phyloP scores from a whole-genome alignment of 73 alveolate genomes.

The Paramecium sonneborni region DNA sequence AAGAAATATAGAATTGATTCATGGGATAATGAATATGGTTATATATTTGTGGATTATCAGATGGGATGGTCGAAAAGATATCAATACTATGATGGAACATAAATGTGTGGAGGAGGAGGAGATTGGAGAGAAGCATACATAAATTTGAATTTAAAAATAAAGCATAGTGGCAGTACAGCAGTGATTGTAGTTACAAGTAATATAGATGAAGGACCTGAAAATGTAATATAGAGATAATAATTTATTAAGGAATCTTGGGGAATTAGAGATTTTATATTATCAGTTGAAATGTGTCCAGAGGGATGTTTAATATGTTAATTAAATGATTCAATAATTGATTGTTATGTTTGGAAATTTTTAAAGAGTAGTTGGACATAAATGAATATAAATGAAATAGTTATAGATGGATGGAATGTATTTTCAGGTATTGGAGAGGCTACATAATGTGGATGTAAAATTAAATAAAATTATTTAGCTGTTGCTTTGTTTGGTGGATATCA shows the following conservation, averaged over 20 bases:
- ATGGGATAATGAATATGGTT: background rate
- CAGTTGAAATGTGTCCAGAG: background rate
- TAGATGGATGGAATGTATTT: background rate
- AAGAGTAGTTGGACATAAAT: background rate
- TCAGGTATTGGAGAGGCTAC: background rate
- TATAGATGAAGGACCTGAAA: background rate
- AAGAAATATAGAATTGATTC: background rate
- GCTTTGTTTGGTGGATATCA: conserved; percentile 23
- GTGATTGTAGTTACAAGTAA: background rate
- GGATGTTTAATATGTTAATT: background rate
- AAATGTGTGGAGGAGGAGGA: background rate
- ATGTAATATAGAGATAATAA: background rate
- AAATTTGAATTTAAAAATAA: background rate
- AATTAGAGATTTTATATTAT: background rate
- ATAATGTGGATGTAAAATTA: background rate
- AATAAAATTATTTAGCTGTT: background rate
- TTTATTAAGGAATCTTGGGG: conserved; percentile 16
- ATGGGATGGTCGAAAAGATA: background rate
- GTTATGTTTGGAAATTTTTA: background rate
- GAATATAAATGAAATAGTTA: background rate
- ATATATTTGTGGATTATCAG: background rate
- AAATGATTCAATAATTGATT: background rate
- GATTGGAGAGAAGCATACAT: background rate
- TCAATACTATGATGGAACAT: background rate
- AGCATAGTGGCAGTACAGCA: conserved; percentile 11